Base-by-base conservation (phyloP, 768 basidiomycete genomes). In the Mycena alexandri region DNA sequence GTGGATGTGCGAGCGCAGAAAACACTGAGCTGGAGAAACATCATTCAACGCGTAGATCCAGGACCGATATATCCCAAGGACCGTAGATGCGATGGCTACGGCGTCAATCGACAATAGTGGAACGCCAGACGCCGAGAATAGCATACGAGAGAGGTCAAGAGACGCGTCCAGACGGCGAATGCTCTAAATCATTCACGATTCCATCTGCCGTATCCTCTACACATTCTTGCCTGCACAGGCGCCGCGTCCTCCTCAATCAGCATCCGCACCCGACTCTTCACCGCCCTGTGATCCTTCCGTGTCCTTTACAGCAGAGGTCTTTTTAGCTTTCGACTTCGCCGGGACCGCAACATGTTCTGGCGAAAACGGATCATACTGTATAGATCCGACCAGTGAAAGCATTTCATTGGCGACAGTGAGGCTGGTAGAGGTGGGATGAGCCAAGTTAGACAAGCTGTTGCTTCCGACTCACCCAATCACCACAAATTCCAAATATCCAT, bases 381-480 rank as follows among this genome's bases (percentile, higher is more conserved):
- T 82, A 4, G 94, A 95, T 11, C 95, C 95, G 34, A 93, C 84
- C 14, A 98, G 80, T 3, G 95, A 96, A 21, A 98, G 80, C 94
- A 97, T 96, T 75, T 96, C 92, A 74, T 98, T 96, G 36, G 95
- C 94, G 38, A 96, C 88, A 16, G 91, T 95, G 65, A 96, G 77
- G 25, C 96, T 98, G 22, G 61, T 61, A 55, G 64, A 22, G 69
- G 71, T 22, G 73, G 52, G 33, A 33, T 48, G 67, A 24, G 19
- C 34, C 43, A 54, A 36, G 52, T 33, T 22, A 21, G 21, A 47
- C 33, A 22, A 19, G 44, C 16, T 13, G 60, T 47, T 13, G 19
- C 8, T 43, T 24, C 13, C 13, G 25, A 80, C 89, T 63, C 73
- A 94, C 96, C 95, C 95, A 52, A 96, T 90, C 38, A 98, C 94